A percentile compares a stretch with the other conserved stretches of the same genome.
phyloP scores from a whole-genome alignment of 306 rosid species.

The Trichosanthes truncata region DNA sequence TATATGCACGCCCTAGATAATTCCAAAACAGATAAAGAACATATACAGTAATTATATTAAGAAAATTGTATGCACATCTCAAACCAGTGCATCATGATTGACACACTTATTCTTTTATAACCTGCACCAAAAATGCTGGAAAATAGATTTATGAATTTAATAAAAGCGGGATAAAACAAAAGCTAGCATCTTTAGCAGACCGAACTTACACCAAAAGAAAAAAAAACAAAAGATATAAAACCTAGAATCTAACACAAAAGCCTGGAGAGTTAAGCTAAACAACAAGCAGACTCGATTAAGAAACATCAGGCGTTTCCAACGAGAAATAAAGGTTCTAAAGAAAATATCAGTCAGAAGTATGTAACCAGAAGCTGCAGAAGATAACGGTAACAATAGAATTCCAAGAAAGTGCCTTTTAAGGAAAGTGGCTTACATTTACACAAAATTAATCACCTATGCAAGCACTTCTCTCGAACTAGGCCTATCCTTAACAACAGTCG shows the following conservation, averaged over 20 bases:
- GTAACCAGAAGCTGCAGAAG: background rate
- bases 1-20: background rate
- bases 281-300: background rate
- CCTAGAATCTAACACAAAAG: background rate
- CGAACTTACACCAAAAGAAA: background rate
- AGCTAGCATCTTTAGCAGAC: background rate
- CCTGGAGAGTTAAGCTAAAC: background rate
- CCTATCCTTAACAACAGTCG: background rate
- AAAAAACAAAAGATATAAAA: background rate
- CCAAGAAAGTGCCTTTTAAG: background rate
- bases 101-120: background rate
- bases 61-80: background rate
- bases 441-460: background rate
- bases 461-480: background rate
- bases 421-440: background rate
- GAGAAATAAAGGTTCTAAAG: background rate
- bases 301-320: slow-evolving; percentile 1
- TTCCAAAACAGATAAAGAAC: background rate
- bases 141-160: background rate
- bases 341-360: slow-evolving; percentile 1
- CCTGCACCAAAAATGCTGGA: background rate
- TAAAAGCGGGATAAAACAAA: background rate
- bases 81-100: background rate
- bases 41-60: background rate
- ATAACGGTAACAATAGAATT: background rate